Base-by-base conservation (phyloP, 176 grass and related monocot genomes). In the Oropetium thomaeum region DNA sequence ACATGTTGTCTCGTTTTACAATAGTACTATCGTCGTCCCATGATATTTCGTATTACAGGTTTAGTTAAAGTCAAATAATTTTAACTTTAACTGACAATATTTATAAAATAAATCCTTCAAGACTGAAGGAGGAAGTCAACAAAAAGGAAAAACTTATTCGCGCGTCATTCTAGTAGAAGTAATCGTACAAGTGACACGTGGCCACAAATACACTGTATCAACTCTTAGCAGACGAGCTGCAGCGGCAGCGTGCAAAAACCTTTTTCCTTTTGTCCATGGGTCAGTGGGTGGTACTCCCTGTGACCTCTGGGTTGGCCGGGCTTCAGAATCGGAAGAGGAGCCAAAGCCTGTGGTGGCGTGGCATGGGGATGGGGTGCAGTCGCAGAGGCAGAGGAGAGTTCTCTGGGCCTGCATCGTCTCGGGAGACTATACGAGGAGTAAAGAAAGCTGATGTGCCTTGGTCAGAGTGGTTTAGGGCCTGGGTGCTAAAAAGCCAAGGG, bases 401-500 rank as follows among this genome's bases (percentile, higher is more conserved):
- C 37, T 48, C 48, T 73, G 22, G 53, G 45, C 75, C 74, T 48
- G 54, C 9, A 22, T 62, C 63, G 47, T 61, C 69, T 86, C 55
- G 79, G 88, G 57, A 79, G 31, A 77, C 73, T 58, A 59, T 73
- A 72, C 44, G 73, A 44, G 71, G 13, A 77, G 57, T 71, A 74
- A 44, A 71, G 63, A 82, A 79, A 86, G 55, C 74, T 38, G 74
- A n/a, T n/a, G 69, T 32, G 38, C 53, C 34, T 29, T 63, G 79
- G 79, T 87, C 85, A 78, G 73, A 66, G 44, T 32, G 54, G 43
- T 74, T 69, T 75, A 73, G 41, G 34, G 28, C 38, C 44, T 38
- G 73, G 58, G 29, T 34, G n/a, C n/a, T n/a, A n/a, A 77, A 76
- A 64, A 49, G 59, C 59, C 59, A 65, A 65, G 43, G 0, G 43